Conservation (phyloP, 2,329 filamentous ascomycete species). For the Monosporascus sp. region DNA sequence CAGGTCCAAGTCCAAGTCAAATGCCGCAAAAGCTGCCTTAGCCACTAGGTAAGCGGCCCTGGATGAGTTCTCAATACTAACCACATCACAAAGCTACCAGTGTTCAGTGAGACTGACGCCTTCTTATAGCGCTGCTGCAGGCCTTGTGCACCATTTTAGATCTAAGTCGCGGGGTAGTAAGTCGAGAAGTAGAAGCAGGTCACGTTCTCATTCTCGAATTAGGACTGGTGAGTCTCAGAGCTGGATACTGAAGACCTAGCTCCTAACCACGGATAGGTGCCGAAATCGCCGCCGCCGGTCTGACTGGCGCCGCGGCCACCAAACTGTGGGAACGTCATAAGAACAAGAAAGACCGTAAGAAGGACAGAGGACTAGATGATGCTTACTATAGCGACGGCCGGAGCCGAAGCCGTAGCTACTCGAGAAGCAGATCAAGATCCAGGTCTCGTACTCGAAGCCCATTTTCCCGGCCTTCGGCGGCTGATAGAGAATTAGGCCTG, state of each 20-base stretch:
- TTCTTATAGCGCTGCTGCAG: constrained; percentile 44
- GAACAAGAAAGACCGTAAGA: constrained; percentile 52
- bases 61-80: background rate
- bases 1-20: constrained; percentile 18
- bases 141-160: constrained; percentile 53
- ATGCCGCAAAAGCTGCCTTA: constrained; percentile 51
- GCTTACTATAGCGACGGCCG: constrained; percentile 23
- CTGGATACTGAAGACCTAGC: background rate
- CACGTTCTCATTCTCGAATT: constrained; percentile 35
- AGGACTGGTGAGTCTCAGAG: constrained; percentile 34
- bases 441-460: constrained; percentile 34
- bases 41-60: constrained; percentile 39
- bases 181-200: constrained; percentile 20
- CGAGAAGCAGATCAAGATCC: constrained; percentile 31
- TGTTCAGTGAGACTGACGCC: constrained; percentile 8
- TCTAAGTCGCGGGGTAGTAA: constrained; percentile 39
- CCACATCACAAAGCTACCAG: background rate
- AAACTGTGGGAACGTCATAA: constrained; percentile 58
- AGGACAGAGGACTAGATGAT: constrained; percentile 29
- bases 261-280: constrained; percentile 31
- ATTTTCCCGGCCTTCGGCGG: constrained; percentile 43
- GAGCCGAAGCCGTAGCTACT: constrained; percentile 43
- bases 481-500: constrained; percentile 65
- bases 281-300: constrained; percentile 55
- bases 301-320: constrained; percentile 56